Evolutionary conservation across 306 rosid species (phyloP).

Genomic region (Acmispon strigosus): DNA sequence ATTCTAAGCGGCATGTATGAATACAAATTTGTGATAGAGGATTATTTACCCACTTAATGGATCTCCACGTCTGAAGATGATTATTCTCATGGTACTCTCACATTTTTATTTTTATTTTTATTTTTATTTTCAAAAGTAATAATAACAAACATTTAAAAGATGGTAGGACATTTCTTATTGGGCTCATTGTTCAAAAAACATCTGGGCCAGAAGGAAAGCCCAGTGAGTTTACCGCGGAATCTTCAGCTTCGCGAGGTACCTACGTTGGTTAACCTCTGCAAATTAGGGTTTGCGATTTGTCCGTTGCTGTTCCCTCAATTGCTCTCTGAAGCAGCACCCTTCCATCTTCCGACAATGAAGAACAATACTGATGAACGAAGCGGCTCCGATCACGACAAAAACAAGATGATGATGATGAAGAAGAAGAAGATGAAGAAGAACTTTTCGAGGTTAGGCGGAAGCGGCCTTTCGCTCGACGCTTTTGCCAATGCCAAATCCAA

Average conservation of each 20-base stretch:
- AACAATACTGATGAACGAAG: slow-evolving; percentile 27
- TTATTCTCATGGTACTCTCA: too few relatives aligned
- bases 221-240: background rate
- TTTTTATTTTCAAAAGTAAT: too few relatives aligned
- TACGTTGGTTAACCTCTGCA: background rate
- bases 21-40: too few relatives aligned
- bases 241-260: background rate
- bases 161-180: too few relatives aligned
- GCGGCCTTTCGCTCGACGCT: slow-evolving; percentile 57
- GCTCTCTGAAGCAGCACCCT: background rate
- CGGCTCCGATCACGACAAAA: slow-evolving; percentile 3
- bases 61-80: too few relatives aligned
- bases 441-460: slow-evolving; percentile 45
- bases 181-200: background rate
- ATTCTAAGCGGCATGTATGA: too few relatives aligned
- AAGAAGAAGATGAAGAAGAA: slow-evolving; percentile 43
- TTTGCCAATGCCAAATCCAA: slow-evolving; percentile 58
- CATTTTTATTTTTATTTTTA: too few relatives aligned
- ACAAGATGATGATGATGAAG: slow-evolving; percentile 19
- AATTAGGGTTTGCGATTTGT: slow-evolving; percentile 23
- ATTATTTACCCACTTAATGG: too few relatives aligned
- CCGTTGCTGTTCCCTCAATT: background rate
- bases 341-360: slow-evolving; percentile 35
- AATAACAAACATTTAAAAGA: too few relatives aligned
- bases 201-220: background rate